Evolutionary conservation across 495 filamentous ascomycete species (phyloP).

Genomic region (Penicillium herquei): DNA sequence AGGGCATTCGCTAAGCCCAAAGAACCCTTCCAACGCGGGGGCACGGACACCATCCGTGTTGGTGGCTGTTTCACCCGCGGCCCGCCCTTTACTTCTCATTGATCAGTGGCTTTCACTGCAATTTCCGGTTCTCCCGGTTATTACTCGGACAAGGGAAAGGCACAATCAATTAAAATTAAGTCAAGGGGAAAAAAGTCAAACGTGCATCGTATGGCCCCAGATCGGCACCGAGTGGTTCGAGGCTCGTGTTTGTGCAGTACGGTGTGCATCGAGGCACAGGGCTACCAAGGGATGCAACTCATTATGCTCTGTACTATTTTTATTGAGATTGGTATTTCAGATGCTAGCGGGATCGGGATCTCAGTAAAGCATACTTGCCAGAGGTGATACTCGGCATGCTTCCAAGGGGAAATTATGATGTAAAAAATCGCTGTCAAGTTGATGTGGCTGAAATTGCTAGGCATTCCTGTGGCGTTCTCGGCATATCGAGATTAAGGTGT

Average conservation of each 20-base stretch:
- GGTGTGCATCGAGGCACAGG: too few species aligned
- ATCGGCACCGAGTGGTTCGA: background rate
- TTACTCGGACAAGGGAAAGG: background rate
- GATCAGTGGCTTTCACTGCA: slow-evolving; percentile 1
- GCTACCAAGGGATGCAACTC: too few species aligned
- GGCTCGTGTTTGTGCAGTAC: too few species aligned
- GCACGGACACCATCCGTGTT: slow-evolving; percentile 15
- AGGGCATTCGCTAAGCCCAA: slow-evolving; percentile 6
- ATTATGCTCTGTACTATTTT: too few species aligned
- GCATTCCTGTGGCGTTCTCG: slow-evolving; percentile 2
- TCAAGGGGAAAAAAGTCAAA: background rate
- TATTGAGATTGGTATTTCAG: too few species aligned
- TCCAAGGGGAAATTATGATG: background rate
- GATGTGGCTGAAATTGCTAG: slow-evolving; percentile 2
- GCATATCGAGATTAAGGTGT: slow-evolving; percentile 13
- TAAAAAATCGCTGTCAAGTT: background rate
- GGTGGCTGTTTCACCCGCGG: slow-evolving; percentile 11
- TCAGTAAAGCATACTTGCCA: background rate
- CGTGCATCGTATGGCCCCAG: background rate
- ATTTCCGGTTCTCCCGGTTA: slow-evolving; percentile 15
- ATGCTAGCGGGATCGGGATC: background rate
- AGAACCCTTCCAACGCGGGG: slow-evolving; percentile 14
- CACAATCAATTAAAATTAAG: background rate
- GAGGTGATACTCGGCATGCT: background rate
- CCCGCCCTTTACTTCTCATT: slow-evolving; percentile 6